A percentile compares a stretch with the other conserved stretches of the same genome.
phyloP scores from a whole-genome alignment of 2,329 filamentous ascomycete genomes.

The Claviceps sp. region DNA sequence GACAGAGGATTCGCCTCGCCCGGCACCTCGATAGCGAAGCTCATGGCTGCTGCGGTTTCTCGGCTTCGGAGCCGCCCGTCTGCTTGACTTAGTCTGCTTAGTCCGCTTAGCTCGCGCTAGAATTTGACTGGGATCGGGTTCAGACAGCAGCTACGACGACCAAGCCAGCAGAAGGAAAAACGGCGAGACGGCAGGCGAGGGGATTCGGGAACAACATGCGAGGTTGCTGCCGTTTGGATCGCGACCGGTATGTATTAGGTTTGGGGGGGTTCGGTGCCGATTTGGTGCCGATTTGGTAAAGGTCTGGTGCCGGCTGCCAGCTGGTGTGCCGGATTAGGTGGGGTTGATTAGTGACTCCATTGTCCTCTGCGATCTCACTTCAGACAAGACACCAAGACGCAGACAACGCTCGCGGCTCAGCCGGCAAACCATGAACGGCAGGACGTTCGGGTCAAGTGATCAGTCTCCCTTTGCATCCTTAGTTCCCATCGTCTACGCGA shows the following conservation, averaged over 20 bases:
- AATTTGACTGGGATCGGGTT: background rate
- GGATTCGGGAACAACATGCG: background rate
- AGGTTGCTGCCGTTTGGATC: background rate
- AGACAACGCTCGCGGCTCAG: no score
- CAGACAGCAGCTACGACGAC: background rate
- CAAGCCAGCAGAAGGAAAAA: background rate
- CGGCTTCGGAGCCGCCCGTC: background rate
- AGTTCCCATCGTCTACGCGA: no score
- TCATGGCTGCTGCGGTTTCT: slow-evolving; percentile 33
- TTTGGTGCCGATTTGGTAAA: background rate
- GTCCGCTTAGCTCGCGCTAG: background rate
- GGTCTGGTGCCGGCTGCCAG: no score
- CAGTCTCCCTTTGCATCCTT: no score
- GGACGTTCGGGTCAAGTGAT: no score
- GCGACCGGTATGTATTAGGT: background rate
- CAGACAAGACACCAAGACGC: no score
- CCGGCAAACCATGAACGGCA: no score
- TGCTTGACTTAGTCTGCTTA: background rate
- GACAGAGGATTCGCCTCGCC: slow-evolving; percentile 67
- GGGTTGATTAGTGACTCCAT: no score
- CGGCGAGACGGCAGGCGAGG: background rate
- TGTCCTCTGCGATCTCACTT: no score
- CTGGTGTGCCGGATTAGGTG: no score
- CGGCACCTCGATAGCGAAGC: slow-evolving; percentile 61
- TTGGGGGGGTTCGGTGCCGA: background rate